A percentile compares a stretch with the other conserved stretches of the same genome.
Conservation (phyloP, 1,284 basidiomycete species). For the Puccinia polysora region DNA sequence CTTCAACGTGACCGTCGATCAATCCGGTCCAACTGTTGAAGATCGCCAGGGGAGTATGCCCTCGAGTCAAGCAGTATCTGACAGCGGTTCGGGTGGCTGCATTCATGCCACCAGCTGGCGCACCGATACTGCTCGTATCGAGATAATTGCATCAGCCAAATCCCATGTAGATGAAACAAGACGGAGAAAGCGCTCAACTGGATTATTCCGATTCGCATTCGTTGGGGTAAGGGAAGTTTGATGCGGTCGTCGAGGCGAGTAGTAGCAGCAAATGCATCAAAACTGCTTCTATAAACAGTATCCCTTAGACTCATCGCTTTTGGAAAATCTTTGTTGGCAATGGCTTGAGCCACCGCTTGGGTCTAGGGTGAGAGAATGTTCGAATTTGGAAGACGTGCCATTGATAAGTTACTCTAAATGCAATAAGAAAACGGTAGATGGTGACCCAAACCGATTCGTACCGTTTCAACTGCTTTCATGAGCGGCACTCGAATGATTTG, state of each 20-base stretch:
- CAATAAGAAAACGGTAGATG: constrained; percentile 9
- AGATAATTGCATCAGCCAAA: background rate
- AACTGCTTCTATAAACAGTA: constrained; percentile 80
- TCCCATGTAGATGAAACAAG: too few species aligned
- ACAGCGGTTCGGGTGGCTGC: constrained; percentile 91
- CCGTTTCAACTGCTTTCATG: constrained; percentile 84
- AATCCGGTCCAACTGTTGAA: constrained; percentile 94
- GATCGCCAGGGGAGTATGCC: constrained; percentile 83
- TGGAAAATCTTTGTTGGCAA: constrained; percentile 75
- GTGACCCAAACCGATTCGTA: constrained; percentile 51
- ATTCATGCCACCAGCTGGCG: constrained; percentile 98
- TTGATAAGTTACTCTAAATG: background rate
- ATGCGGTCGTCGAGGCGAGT: constrained; percentile 64
- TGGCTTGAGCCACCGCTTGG: constrained; percentile 74
- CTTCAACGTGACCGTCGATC: constrained; percentile 77
- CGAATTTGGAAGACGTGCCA: background rate
- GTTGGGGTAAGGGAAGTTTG: constrained; percentile 64
- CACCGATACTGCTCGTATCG: constrained; percentile 68
- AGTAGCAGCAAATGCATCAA: constrained; percentile 75
- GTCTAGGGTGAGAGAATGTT: constrained; percentile 59
- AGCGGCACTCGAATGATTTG: constrained; percentile 87
- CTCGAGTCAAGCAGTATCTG: constrained; percentile 84
- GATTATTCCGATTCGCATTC: constrained; percentile 82
- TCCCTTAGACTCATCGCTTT: constrained; percentile 84
- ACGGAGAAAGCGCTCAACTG: constrained; percentile 62